Conservation (phyloP, 2,329 filamentous ascomycete species). For the Alternaria postmessia region DNA sequence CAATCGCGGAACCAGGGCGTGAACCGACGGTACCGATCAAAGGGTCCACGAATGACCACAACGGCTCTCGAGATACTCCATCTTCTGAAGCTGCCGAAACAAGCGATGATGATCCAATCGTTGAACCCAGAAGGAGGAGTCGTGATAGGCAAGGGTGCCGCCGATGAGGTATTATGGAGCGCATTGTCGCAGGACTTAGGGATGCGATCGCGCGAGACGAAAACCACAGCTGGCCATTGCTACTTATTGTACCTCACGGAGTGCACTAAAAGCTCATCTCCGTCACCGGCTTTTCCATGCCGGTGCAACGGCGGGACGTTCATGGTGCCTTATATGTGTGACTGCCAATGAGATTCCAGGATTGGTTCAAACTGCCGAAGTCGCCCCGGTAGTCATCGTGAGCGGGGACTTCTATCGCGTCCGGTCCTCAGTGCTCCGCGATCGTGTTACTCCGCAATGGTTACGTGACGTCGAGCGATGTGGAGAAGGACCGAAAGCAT, state of each 20-base stretch:
- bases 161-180: neutral
- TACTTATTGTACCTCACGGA: neutral
- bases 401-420: neutral
- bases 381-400: neutral
- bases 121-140: neutral
- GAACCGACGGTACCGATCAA: slow-evolving; percentile 54
- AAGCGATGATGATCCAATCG: neutral
- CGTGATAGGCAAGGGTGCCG: neutral
- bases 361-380: neutral
- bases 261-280: neutral
- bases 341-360: neutral
- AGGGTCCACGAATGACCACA: slow-evolving; percentile 41
- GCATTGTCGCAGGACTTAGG: neutral
- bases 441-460: neutral
- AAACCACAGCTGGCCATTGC: neutral
- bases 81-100: neutral
- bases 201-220: neutral
- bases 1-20: slow-evolving; percentile 36
- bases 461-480: neutral
- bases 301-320: neutral
- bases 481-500: neutral
- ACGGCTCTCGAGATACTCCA: neutral
- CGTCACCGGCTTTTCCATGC: neutral
- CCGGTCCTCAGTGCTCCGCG: neutral
- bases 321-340: neutral